phyloP scores from a whole-genome alignment of 139 green algal species.

The Chlorella sp. region DNA sequence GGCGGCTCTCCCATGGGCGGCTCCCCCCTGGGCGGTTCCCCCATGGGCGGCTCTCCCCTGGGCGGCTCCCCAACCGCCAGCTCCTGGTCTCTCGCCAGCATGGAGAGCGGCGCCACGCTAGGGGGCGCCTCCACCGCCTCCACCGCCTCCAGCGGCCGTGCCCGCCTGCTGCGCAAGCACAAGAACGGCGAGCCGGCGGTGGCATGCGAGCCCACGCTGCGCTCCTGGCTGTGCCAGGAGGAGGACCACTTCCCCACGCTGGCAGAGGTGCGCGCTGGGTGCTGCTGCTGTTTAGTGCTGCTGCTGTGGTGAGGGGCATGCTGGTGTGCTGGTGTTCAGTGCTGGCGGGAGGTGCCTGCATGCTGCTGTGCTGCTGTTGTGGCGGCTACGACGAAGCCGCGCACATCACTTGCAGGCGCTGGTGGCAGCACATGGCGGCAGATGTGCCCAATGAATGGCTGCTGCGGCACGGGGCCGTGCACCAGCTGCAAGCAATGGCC shows the following conservation, averaged over 20 bases:
- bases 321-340: too few species aligned
- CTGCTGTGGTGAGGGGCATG: too few species aligned
- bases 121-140: not conserved
- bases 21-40: constrained; percentile 1
- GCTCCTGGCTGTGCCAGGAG: constrained; percentile 33
- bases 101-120: not conserved
- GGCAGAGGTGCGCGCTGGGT: constrained; percentile 35
- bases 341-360: too few species aligned
- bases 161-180: constrained; percentile 41
- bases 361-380: too few species aligned
- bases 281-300: too few species aligned
- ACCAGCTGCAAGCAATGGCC: too few species aligned
- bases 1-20: constrained; percentile 9
- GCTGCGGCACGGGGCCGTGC: too few species aligned
- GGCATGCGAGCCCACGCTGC: constrained; percentile 35
- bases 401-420: too few species aligned
- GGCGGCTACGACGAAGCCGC: too few species aligned
- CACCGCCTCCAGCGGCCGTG: not conserved
- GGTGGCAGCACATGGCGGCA: too few species aligned
- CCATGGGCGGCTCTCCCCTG: constrained; percentile 1
- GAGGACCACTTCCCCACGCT: constrained; percentile 85
- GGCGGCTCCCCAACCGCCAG: not conserved
- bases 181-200: constrained; percentile 20
- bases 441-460: too few species aligned
- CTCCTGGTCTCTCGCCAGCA: not conserved